These are phyloP conservation scores for Backusella morwellensis DNA, from an alignment of 192 early-diverging fungal species.

Conservation along the genomic window DNA sequence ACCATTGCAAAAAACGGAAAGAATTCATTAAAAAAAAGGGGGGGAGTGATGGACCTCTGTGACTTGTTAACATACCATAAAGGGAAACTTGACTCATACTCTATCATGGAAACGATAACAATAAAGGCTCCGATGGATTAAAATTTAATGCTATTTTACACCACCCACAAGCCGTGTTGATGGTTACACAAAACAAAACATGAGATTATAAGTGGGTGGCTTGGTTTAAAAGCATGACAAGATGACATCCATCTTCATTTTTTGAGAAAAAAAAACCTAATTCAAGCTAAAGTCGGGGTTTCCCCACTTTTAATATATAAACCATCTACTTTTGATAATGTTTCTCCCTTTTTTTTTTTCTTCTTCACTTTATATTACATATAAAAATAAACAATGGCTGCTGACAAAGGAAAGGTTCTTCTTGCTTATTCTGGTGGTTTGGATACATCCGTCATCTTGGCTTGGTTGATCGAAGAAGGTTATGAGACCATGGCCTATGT, in stretches of 20 bases:
- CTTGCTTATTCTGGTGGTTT: slow-evolving; percentile 98
- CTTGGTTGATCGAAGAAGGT: slow-evolving; percentile 96
- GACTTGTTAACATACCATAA: neutral
- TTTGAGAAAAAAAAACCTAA: neutral
- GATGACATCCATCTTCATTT: neutral
- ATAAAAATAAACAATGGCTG: slow-evolving; percentile 34
- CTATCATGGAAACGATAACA: neutral
- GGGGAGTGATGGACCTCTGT: neutral
- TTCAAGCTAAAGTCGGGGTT: slow-evolving; percentile 1
- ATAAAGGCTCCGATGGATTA: neutral
- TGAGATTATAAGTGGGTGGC: slow-evolving; percentile 1
- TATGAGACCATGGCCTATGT: slow-evolving; percentile 98
- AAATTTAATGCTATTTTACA: slow-evolving; percentile 5
- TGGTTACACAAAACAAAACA: neutral
- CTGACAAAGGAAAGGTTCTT: slow-evolving; percentile 80
- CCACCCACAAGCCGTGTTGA: neutral
- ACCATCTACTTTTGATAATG: neutral
- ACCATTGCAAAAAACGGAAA: neutral
- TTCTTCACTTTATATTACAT: neutral
- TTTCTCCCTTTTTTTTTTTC: neutral
- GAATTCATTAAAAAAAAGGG: neutral
- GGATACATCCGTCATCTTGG: slow-evolving; percentile 99
- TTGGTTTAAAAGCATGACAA: neutral
- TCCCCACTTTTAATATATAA: neutral
- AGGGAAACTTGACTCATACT: slow-evolving; percentile 6